A percentile compares a stretch with the other conserved stretches of the same genome.
These are phyloP conservation scores for Tephrocybe sp. DNA, from an alignment of 768 basidiomycete genomes.

Conservation along the genomic window DNA sequence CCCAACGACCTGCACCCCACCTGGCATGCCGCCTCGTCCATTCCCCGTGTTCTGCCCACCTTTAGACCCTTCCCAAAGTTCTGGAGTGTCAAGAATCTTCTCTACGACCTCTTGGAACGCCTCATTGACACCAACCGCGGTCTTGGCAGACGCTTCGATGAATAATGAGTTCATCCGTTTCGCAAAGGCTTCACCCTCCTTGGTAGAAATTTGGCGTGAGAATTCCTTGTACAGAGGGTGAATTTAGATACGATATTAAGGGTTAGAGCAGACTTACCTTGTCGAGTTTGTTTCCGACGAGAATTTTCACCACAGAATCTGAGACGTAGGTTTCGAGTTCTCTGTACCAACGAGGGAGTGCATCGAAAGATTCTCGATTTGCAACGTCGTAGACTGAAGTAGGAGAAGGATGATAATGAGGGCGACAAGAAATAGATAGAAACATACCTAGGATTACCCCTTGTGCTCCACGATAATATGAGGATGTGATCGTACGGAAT, in stretches of 20 bases:
- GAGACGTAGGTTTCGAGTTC: slow-evolving; percentile 94
- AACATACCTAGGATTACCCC: slow-evolving; percentile 70
- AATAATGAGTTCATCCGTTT: slow-evolving; percentile 80
- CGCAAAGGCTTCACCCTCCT: slow-evolving; percentile 81
- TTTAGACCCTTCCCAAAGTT: slow-evolving; percentile 57
- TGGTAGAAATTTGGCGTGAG: slow-evolving; percentile 79
- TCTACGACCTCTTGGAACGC: slow-evolving; percentile 73
- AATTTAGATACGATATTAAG: not conserved
- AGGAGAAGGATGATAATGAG: not conserved
- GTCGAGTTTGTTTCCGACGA: slow-evolving; percentile 94
- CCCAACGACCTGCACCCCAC: slow-evolving; percentile 46
- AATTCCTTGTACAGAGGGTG: slow-evolving; percentile 58
- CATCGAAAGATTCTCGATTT: slow-evolving; percentile 89
- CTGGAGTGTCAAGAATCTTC: slow-evolving; percentile 80
- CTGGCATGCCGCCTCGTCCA: slow-evolving; percentile 47
- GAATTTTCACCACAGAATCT: slow-evolving; percentile 83
- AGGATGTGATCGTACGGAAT: slow-evolving; percentile 92
- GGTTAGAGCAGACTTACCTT: slow-evolving; percentile 48
- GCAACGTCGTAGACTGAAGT: slow-evolving; percentile 91
- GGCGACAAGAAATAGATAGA: not conserved
- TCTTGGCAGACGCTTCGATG: slow-evolving; percentile 93
- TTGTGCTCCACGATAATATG: slow-evolving; percentile 90
- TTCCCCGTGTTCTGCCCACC: slow-evolving; percentile 31
- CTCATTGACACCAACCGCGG: slow-evolving; percentile 76
- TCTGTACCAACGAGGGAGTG: slow-evolving; percentile 88